Base-by-base conservation (phyloP, 2,329 filamentous ascomycete species). In the Pseudocercospora cruenta region DNA sequence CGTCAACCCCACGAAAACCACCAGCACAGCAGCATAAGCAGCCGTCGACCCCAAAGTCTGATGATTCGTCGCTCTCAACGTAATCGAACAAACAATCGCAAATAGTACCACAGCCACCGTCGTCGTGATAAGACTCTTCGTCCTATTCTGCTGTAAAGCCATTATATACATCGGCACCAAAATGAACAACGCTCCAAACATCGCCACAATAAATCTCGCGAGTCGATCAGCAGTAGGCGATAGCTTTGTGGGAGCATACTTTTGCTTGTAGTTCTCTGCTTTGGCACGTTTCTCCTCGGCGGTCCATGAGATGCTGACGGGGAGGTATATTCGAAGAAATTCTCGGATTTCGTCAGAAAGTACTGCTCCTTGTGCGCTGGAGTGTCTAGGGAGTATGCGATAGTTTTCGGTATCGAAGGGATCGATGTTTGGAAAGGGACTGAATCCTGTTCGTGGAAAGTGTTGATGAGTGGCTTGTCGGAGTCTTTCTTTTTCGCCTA, bases 1-100 rank as follows among this genome's bases (percentile, higher is more conserved):
- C 12, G 39, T 60, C 58, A 60, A 22, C 12, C 58, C 58, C 33
- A 60, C 58, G 21, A 60, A 60, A 26, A 60, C 58, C 19, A 60
- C 39, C 16, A 60, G 6, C 4, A 60, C 43, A 26, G 58, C 58
- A 6, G 58, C 58, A 60, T 60, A 60, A 9, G n/a, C 58, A 1
- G 58, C 58, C 3, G 22, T 60, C 22, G 22, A 36, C 9, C 58
- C 45, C 14, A 60, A 16, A n/a, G 58, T 60, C 22, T 60, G 43
- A 51, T 60, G 9, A n/a, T 60, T 60, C 31, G 58, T 47, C 8
- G 58, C 43, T 28, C 58, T 12, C 12, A 60, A 39, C 5, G 39
- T 60, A 28, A 60, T 60, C n/a, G 58, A 60, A 16, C 39, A 60
- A 19, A 31, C 24, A n/a, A 60, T 49, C 14, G 58, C 58, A 39